Base-by-base conservation (phyloP, 2,329 filamentous ascomycete genomes). In the Colletotrichum sojae region DNA sequence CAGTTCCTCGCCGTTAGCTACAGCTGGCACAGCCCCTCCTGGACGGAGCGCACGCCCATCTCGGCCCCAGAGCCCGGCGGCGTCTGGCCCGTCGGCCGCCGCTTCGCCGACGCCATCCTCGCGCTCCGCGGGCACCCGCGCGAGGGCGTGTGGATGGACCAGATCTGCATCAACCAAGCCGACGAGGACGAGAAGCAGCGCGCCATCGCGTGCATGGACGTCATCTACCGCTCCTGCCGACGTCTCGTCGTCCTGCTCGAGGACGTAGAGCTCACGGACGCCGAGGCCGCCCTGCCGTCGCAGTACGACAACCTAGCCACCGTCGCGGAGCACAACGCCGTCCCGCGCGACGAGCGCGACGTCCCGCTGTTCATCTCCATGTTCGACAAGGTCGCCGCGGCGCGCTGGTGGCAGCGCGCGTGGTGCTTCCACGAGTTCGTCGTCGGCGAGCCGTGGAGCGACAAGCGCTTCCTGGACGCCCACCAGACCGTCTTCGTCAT, bases 151-250 rank as follows among this genome's bases (percentile, higher is more conserved):
- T 82, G 80, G 80, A 79, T 80, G 4, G 80, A 82, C 55, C 80
- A 82, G 71, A 72, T 82, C 45, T 82, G 80, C 67, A 82, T 82
- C 63, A 79, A 82, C 60, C 80, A 82, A 70, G 71, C 74, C 6
- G 76, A 82, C 55, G 72, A 80, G n/a, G 68, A 66, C 1, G 80
- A 82, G 68, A 63, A 67, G 22, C 64, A 66, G 40, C 49, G 40
- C 10, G 40, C 63, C 6, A 66, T 66, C 6, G 63, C 63, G 6
- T 66, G 48, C 16, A 66, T 66, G 63, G 63, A 61, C 10, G 49
- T 61, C 2, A n/a, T 66, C 25, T 66, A 66, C 27, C 60, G 54
- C 9, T 61, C 56, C 5, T 66, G 63, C n/a, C 57, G 63, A 1
- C 54, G 46, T 40, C 49, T 66, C 6, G 49, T 66, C 15, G 63